These are phyloP conservation scores for Populus hybrid DNA, from an alignment of 441 rosid genomes.

Conservation along the genomic window DNA sequence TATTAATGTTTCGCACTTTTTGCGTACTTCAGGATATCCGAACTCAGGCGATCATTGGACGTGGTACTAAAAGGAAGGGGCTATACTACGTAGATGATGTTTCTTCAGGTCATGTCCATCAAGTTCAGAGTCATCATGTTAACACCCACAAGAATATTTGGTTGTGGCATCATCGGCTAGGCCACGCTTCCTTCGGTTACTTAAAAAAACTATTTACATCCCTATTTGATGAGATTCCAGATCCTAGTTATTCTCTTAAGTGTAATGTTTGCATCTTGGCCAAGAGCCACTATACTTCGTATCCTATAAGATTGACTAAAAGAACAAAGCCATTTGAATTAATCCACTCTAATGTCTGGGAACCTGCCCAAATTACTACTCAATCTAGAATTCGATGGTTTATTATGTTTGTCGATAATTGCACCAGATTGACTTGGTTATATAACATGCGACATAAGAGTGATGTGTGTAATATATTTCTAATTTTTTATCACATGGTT, in stretches of 20 bases:
- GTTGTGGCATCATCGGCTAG: neutral
- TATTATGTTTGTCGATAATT: no score
- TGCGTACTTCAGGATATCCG: neutral
- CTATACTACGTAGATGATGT: no score
- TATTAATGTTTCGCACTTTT: neutral
- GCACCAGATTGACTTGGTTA: no score
- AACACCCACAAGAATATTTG: neutral
- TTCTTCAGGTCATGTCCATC: neutral
- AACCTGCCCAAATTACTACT: neutral
- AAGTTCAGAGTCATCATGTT: neutral
- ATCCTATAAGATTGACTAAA: neutral
- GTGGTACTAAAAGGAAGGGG: no score
- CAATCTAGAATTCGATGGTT: no score
- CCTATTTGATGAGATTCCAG: neutral
- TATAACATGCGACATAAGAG: no score
- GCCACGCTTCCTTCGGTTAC: neutral
- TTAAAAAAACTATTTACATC: neutral
- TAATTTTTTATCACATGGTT: no score
- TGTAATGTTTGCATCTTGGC: no score
- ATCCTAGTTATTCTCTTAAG: neutral
- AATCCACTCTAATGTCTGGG: neutral
- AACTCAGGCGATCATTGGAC: neutral
- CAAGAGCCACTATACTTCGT: no score
- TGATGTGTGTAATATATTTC: no score
- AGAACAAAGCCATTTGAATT: neutral